Base-by-base conservation (phyloP, 2,329 filamentous ascomycete genomes). In the Fonsecaea monophora region DNA sequence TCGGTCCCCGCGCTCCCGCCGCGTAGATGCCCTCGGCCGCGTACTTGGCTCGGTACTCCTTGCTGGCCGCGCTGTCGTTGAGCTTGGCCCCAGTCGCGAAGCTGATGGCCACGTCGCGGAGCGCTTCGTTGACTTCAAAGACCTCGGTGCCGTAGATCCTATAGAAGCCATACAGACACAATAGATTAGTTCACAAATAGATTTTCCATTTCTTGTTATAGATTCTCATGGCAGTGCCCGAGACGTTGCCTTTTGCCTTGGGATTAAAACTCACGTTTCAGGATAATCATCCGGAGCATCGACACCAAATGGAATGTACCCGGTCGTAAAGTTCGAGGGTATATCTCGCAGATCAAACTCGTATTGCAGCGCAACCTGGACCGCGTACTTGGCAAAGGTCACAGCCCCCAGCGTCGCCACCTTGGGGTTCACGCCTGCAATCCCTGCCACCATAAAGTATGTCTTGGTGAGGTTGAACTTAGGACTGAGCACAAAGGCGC, bases 311-410 rank as follows among this genome's bases (percentile, higher is more conserved):
- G 89, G 85, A 35, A 92, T 82, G 75, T 92, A 92, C 4, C 90
- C 89, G 0, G 89, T 90, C 0, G 83, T 80, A 78, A 84, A 92
- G 75, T 88, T 88, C 1, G 75, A 74, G 0, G 89, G 88, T 38
- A 91, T 85, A 68, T 92, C 89, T 38, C 90, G 85, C 1, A 85
- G 80, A 72, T 92, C 90, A 68, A 93, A 86, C 77, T 93, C 90
- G 70, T 92, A 91, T 76, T 93, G 90, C 61, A 92, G 80, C 0
- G 88, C 90, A 2, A 92, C 89, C 74, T 93, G 91, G 4, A 93
- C 84, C 0, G 89, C 86, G 74, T 88, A 94, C 25, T 86, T 84
- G 42, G 88, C 85, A 62, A 94, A 86, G 0, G 89, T 88, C 0
- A 91, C 89, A 48, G 85, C 84, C 53, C 85, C 87, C 4, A 90